A percentile compares a stretch with the other conserved stretches of the same genome.
phyloP scores from a whole-genome alignment of 306 rosid species.

The Malus sieversii region DNA sequence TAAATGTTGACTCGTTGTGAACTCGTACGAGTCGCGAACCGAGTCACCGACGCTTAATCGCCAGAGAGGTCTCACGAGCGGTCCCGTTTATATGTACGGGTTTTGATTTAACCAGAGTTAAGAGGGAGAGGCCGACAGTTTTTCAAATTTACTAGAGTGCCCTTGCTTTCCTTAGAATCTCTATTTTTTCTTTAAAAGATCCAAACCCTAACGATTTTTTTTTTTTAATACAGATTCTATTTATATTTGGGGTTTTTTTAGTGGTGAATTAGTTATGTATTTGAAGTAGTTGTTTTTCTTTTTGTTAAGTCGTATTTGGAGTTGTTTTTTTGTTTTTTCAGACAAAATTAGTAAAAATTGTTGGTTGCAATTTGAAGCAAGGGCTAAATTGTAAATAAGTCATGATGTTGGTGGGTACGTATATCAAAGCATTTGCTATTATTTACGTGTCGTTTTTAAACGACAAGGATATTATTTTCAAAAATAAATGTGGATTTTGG shows the following conservation, averaged over 20 bases:
- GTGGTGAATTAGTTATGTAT: background rate
- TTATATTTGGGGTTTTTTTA: background rate
- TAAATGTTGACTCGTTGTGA: constrained; percentile 18
- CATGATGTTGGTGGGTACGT: background rate
- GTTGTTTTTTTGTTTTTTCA: background rate
- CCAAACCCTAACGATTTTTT: background rate
- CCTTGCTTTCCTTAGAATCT: background rate
- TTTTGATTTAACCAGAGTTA: constrained; percentile 60
- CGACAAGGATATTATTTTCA: background rate
- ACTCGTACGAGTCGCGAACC: constrained; percentile 50
- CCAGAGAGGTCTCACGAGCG: constrained; percentile 43
- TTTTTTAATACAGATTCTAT: background rate
- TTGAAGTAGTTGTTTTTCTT: background rate
- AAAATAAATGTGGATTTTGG: background rate
- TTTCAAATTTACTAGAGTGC: constrained; percentile 2
- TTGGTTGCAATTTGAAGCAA: background rate
- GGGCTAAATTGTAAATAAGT: background rate
- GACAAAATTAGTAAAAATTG: background rate
- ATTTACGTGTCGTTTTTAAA: background rate
- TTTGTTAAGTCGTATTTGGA: background rate
- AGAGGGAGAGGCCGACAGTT: constrained; percentile 52
- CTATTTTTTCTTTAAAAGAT: background rate
- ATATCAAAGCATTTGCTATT: background rate
- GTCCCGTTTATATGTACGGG: constrained; percentile 42
- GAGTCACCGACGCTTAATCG: constrained; percentile 93